A percentile compares a stretch with the other conserved stretches of the same genome.
phyloP scores from a whole-genome alignment of 352 stramenopile genomes.

The Globisporangium splendens region DNA sequence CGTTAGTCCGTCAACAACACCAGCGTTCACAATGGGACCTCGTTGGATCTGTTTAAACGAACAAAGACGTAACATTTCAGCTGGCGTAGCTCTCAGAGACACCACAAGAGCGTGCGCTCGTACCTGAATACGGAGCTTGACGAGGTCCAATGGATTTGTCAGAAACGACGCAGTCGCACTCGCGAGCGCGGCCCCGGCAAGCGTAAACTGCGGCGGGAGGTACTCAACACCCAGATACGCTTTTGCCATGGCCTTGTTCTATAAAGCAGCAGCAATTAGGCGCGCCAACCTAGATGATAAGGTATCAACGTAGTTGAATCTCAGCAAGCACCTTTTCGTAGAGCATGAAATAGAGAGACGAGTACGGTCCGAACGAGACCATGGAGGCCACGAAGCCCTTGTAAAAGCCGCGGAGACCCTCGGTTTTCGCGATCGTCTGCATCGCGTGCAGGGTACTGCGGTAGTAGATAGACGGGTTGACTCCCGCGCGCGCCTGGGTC shows the following conservation, averaged over 20 bases:
- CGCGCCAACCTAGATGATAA: neutral
- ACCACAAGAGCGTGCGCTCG: neutral
- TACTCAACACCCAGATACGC: conserved; percentile 33
- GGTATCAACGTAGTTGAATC: too few species aligned
- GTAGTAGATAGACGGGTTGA: conserved; percentile 72
- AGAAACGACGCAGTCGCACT: conserved; percentile 92
- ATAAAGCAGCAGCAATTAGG: neutral
- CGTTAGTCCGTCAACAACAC: conserved; percentile 86
- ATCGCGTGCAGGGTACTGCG: conserved; percentile 89
- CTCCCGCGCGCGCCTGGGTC: conserved; percentile 10
- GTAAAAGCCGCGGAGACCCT: conserved; percentile 93
- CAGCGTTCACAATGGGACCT: conserved; percentile 38
- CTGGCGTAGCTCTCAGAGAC: too few species aligned
- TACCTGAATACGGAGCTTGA: conserved; percentile 96
- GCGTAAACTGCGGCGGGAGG: conserved; percentile 56
- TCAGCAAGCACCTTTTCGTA: conserved; percentile 84
- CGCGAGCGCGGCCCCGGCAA: conserved; percentile 72
- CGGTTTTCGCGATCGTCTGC: conserved; percentile 84
- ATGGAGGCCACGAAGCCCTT: conserved; percentile 94
- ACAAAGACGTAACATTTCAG: neutral
- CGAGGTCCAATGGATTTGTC: conserved; percentile 97
- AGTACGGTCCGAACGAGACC: conserved; percentile 96
- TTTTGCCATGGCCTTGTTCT: conserved; percentile 52
- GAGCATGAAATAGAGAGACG: conserved; percentile 97
- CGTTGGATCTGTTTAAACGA: conserved; percentile 33